phyloP scores from a whole-genome alignment of 2,329 filamentous ascomycete genomes.

The Verticillium klebahnii region DNA sequence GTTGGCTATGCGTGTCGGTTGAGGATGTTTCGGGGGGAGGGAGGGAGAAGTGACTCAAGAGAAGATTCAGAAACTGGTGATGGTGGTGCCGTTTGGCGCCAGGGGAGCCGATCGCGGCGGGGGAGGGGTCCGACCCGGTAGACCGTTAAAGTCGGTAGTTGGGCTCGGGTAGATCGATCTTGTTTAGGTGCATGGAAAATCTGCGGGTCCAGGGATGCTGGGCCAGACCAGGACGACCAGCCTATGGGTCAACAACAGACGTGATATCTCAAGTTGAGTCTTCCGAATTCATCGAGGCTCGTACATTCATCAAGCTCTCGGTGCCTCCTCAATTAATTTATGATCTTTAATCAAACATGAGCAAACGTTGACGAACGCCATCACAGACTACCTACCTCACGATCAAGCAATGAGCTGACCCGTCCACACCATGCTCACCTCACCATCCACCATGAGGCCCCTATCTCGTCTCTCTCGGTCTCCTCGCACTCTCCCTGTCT shows the following conservation, averaged over 20 bases:
- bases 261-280: neutral
- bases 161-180: neutral
- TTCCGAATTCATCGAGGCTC: too few species aligned
- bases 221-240: neutral
- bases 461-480: neutral
- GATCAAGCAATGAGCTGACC: neutral
- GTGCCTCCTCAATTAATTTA: neutral
- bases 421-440: neutral
- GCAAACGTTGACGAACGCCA: neutral
- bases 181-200: neutral
- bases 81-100: neutral
- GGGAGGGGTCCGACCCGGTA: neutral
- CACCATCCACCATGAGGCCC: neutral
- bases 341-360: neutral
- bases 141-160: neutral
- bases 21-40: conserved; percentile 1
- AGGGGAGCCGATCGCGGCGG: neutral
- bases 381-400: neutral
- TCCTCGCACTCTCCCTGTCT: neutral
- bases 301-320: too few species aligned
- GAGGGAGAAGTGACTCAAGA: conserved; percentile 9
- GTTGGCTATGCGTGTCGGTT: conserved; percentile 19
- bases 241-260: neutral
- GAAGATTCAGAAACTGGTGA: conserved; percentile 4
- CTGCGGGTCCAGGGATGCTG: neutral